These are phyloP conservation scores for Globisporangium parvum DNA, from an alignment of 352 stramenopile species.

Conservation along the genomic window DNA sequence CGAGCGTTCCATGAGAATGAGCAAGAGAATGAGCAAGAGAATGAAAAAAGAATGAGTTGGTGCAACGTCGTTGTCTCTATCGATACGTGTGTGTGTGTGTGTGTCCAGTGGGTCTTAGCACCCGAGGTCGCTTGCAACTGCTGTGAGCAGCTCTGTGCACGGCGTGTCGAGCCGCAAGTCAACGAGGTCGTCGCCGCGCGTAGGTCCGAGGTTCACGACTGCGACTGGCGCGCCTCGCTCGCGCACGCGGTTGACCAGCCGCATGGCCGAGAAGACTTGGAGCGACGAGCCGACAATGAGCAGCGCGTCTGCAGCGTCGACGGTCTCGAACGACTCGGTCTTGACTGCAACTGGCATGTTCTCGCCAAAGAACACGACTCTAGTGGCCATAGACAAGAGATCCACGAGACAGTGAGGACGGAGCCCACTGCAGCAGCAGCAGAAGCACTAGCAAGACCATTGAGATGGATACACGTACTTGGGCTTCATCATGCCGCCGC, in stretches of 20 bases:
- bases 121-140: slow-evolving; percentile 21
- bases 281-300: slow-evolving; percentile 93
- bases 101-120: not conserved
- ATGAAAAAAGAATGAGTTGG: not conserved
- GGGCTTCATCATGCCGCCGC: slow-evolving; percentile 77
- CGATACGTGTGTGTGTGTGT: no score
- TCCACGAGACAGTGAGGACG: not conserved
- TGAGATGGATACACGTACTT: slow-evolving; percentile 24
- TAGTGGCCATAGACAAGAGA: slow-evolving; percentile 6
- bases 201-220: slow-evolving; percentile 87
- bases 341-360: slow-evolving; percentile 86
- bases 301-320: slow-evolving; percentile 85
- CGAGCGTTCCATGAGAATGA: not conserved
- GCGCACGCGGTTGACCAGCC: slow-evolving; percentile 81
- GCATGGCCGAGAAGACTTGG: slow-evolving; percentile 93
- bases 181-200: slow-evolving; percentile 77
- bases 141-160: slow-evolving; percentile 45
- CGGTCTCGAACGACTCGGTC: slow-evolving; percentile 44
- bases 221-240: slow-evolving; percentile 60
- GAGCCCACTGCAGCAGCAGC: not conserved
- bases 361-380: slow-evolving; percentile 97
- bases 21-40: slow-evolving; percentile 2
- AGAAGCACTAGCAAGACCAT: slow-evolving; percentile 2
- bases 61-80: no score
- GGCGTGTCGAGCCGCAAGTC: slow-evolving; percentile 64